Evolutionary conservation across 306 rosid species (phyloP), one percentile per base, ranked within the genome.

Genomic region (Arachis hypogaea): DNA sequence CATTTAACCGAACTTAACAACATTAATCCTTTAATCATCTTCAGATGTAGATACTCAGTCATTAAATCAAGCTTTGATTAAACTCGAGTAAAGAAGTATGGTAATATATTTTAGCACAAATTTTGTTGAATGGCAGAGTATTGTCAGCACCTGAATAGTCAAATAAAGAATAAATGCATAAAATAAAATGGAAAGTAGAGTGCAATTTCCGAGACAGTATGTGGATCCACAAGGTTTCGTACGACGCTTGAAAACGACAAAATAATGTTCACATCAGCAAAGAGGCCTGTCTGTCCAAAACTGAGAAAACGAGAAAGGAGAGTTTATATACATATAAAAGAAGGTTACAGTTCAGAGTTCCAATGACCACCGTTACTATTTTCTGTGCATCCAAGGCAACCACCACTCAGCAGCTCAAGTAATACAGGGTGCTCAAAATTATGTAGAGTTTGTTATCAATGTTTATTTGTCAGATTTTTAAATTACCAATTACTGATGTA

Each of bases 191-290:
- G 44, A 47, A 38, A 54, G 46, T 1, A n/a, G 6, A 11, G 46
- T 44, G 8, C 77, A 65, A 45, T 59, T 75, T 22, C 70, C 70
- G 8, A 71, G 66, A 42, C 46, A 44, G 2, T 8, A 11, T 11
- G 72, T 65, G 67, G 64, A 9, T 63, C 30, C 57, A 33, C 63
- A 47, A 61, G 18, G 55, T 61, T 70, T 33, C 12, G 81, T 30
- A 30, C 52, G 28, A 52, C 66, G 60, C 71, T 11, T 40, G 6
- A 46, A 85, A 77, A 68, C 81, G 77, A 70, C 83, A 75, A 79
- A 76, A 43, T 55, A 14, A 10, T 66, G 71, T 74, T 51, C 60
- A 55, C 59, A 16, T 74, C 70, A 62, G 59, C 69, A 10, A 62
- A 29, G 11, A 69, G 43, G n/a, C 44, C n/a, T 64, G 62, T 9